phyloP scores from a whole-genome alignment of 352 stramenopile genomes.

The Lagenidium sp. region DNA sequence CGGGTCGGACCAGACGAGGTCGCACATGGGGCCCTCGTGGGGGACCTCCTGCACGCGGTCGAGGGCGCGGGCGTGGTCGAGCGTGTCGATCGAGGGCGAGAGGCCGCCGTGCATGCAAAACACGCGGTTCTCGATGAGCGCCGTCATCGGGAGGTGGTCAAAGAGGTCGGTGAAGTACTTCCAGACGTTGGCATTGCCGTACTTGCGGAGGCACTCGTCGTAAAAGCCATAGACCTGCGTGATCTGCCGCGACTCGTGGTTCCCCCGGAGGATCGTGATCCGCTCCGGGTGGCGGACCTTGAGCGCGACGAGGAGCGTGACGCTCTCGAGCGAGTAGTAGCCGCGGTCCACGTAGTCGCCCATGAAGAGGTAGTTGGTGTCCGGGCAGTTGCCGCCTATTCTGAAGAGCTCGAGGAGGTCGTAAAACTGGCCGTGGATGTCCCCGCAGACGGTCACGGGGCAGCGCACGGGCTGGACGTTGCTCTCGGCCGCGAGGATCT shows the following conservation, averaged over 20 bases:
- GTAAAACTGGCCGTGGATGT: slow-evolving; percentile 89
- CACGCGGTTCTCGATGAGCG: slow-evolving; percentile 83
- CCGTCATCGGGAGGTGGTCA: slow-evolving; percentile 83
- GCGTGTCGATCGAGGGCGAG: slow-evolving; percentile 82
- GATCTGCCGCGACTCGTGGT: slow-evolving; percentile 54
- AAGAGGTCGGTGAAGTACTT: slow-evolving; percentile 89
- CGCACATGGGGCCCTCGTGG: slow-evolving; percentile 83
- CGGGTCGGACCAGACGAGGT: slow-evolving; percentile 85
- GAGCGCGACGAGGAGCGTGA: slow-evolving; percentile 74
- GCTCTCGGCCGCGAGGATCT: slow-evolving; percentile 77
- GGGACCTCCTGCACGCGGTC: slow-evolving; percentile 85
- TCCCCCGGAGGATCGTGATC: slow-evolving; percentile 74
- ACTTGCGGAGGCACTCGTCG: slow-evolving; percentile 65
- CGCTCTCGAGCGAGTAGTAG: slow-evolving; percentile 83
- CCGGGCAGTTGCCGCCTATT: slow-evolving; percentile 80
- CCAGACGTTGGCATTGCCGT: slow-evolving; percentile 84
- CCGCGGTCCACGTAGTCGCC: slow-evolving; percentile 86
- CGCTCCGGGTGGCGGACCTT: slow-evolving; percentile 82
- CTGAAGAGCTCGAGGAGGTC: slow-evolving; percentile 85
- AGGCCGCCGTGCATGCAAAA: slow-evolving; percentile 88
- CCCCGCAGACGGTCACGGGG: slow-evolving; percentile 80
- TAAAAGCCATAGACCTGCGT: slow-evolving; percentile 64
- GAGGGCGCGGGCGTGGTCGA: slow-evolving; percentile 77
- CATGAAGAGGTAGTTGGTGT: slow-evolving; percentile 91
- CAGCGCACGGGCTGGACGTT: slow-evolving; percentile 84